Percentiles rank a stretch among this genome's conserved stretches.
phyloP scores from a whole-genome alignment of 768 basidiomycete genomes.

The Lentinula boryana region DNA sequence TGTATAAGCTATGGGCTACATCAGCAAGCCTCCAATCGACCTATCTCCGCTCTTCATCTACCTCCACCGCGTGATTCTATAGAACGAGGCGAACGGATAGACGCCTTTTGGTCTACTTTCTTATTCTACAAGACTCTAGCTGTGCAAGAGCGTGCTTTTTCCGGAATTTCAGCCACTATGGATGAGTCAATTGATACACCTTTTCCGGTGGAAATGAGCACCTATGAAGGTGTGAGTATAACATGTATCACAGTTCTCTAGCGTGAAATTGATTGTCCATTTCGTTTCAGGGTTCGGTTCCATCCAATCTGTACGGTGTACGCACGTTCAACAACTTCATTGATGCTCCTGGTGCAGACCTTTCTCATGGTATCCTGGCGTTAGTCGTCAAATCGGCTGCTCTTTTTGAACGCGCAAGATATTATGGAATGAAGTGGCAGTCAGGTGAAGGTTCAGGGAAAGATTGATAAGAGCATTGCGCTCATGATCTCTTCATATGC shows the following conservation, averaged over 20 bases:
- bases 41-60: constrained; percentile 1
- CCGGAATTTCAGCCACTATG: constrained; percentile 18
- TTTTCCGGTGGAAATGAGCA: constrained; percentile 28
- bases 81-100: constrained; percentile 30
- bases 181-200: constrained; percentile 27
- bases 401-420: constrained; percentile 19
- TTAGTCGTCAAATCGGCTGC: constrained; percentile 3
- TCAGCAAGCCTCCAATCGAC: constrained; percentile 2
- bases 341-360: constrained; percentile 6
- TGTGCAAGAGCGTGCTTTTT: constrained; percentile 21
- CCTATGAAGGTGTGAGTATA: constrained; percentile 11
- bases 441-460: constrained; percentile 9
- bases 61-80: constrained; percentile 19
- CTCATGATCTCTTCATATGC: neutral
- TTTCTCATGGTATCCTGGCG: constrained; percentile 5
- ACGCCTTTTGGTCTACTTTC: constrained; percentile 33
- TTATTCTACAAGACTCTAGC: constrained; percentile 26
- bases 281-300: constrained; percentile 14
- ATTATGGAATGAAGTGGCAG: constrained; percentile 13
- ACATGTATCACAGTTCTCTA: neutral
- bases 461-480: neutral
- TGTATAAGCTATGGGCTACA: constrained; percentile 14
- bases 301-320: constrained; percentile 2
- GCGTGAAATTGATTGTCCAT: neutral
- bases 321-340: constrained; percentile 11